phyloP scores from a whole-genome alignment of 495 filamentous ascomycete species.

The Penicillium silybi region DNA sequence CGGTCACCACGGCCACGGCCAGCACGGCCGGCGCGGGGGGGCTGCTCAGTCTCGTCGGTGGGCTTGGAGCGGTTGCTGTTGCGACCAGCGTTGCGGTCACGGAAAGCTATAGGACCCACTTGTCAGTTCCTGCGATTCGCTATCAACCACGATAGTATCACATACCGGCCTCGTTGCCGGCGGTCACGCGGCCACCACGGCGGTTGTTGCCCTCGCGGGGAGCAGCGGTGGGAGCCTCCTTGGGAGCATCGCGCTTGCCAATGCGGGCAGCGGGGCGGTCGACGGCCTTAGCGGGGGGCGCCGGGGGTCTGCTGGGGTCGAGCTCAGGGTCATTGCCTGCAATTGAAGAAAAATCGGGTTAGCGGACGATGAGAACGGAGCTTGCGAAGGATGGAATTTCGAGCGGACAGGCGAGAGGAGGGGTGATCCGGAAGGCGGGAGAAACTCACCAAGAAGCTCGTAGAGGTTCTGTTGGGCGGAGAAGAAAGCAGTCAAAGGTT shows the following conservation, averaged over 20 bases:
- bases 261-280: constrained; percentile 76
- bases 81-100: constrained; percentile 80
- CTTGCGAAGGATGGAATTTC: background rate
- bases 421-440: constrained; percentile 11
- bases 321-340: constrained; percentile 86
- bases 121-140: background rate
- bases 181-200: constrained; percentile 53
- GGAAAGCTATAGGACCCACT: constrained; percentile 61
- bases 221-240: constrained; percentile 50
- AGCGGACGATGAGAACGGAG: constrained; percentile 11
- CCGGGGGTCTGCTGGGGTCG: constrained; percentile 71
- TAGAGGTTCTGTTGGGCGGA: constrained; percentile 60
- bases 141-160: constrained; percentile 10
- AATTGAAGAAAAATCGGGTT: constrained; percentile 18
- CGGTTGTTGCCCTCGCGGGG: constrained; percentile 43
- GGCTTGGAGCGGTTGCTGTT: constrained; percentile 78
- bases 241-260: constrained; percentile 85
- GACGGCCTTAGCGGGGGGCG: constrained; percentile 76
- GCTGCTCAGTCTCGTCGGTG: constrained; percentile 63
- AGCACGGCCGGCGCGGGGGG: constrained; percentile 47
- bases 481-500: constrained; percentile 18
- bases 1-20: constrained; percentile 70
- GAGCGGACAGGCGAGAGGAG: background rate
- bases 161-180: constrained; percentile 82
- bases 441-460: constrained; percentile 78